A percentile compares a stretch with the other conserved stretches of the same genome.
These are phyloP conservation scores for Waltergamsia citrina DNA, from an alignment of 2,329 filamentous ascomycete species.

Conservation along the genomic window DNA sequence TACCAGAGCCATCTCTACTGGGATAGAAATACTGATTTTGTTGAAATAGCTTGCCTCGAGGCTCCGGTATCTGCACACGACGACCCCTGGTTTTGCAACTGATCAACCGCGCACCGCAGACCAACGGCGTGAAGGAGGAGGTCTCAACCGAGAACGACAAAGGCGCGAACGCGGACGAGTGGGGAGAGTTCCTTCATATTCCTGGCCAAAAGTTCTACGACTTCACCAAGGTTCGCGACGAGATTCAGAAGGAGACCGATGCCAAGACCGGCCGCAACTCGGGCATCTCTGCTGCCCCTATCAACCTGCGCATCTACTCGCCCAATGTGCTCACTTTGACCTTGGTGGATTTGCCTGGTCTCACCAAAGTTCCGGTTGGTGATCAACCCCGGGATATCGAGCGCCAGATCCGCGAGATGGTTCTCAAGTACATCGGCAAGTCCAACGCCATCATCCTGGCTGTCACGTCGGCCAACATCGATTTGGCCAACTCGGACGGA, in stretches of 20 bases:
- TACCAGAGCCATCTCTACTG: too few species aligned
- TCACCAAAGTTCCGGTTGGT: slow-evolving; percentile 94
- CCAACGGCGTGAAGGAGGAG: slow-evolving; percentile 66
- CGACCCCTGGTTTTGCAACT: slow-evolving; percentile 94
- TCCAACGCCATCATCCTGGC: slow-evolving; percentile 96
- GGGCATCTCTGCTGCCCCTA: slow-evolving; percentile 91
- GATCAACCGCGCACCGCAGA: slow-evolving; percentile 75
- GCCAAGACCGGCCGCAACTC: slow-evolving; percentile 93
- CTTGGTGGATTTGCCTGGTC: slow-evolving; percentile 87
- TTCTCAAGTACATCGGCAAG: slow-evolving; percentile 97
- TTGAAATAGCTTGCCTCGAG: slow-evolving; percentile 71
- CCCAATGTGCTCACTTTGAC: slow-evolving; percentile 96
- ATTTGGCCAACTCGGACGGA: slow-evolving; percentile 97
- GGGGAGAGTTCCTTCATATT: slow-evolving; percentile 98
- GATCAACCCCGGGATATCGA: slow-evolving; percentile 97
- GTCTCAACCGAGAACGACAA: slow-evolving; percentile 64
- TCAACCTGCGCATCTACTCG: slow-evolving; percentile 97
- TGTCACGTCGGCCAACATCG: slow-evolving; percentile 92
- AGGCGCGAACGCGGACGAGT: slow-evolving; percentile 87
- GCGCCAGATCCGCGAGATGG: slow-evolving; percentile 94
- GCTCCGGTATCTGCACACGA: slow-evolving; percentile 93
- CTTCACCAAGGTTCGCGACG: slow-evolving; percentile 96
- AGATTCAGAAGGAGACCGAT: slow-evolving; percentile 94
- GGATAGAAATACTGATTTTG: slow-evolving; percentile 9
- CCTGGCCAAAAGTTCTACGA: slow-evolving; percentile 96